Base-by-base conservation (phyloP, 1,139 yeast genomes). In the Blastobotrys elegans region DNA sequence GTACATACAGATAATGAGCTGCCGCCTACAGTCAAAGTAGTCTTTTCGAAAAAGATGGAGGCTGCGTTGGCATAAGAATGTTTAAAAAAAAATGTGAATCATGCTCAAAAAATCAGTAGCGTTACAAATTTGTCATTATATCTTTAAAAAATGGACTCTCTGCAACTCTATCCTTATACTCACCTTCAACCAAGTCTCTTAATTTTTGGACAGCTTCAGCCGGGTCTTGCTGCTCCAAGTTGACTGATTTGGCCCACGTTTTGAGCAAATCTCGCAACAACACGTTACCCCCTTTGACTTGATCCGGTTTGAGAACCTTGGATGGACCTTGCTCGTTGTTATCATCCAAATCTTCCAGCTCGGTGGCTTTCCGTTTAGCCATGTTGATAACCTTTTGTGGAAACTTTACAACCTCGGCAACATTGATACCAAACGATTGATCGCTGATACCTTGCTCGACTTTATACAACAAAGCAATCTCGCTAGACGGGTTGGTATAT, bases 401-500 rank as follows among this genome's bases (percentile, higher is more conserved):
- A 64, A 92, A 92, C 56, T 86, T 83, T 31, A 92, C 97, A 40
- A 90, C 80, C 66, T 92, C 97, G 0, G 98, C 97, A 36, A 92
- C 98, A 64, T 92, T 96, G 43, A 92, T 89, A 67, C 98, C 98
- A 68, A 92, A 92, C 0, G 97, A 89, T 63, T 89, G 95, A 62
- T 89, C 96, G 2, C 95, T 82, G 47, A 89, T 78, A 13, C 98
- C 98, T 1, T 87, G 86, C 56, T 87, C 96, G 14, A 92, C 97
- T 60, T 84, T 86, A 67, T 90, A 92, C 59, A 92, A 72, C 54
- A 92, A 72, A 0, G 97, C 89, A 54, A 92, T 88, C 57, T 87
- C 96, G 52, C 82, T 83, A 27, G 64, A 55, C 24, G 48, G 41
- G 26, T 53, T 53, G 4, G 49, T 37, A n/a, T 44, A 41, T 2